Conservation (phyloP, 192 early-diverging fungal species). For the Coemansia sp. region DNA sequence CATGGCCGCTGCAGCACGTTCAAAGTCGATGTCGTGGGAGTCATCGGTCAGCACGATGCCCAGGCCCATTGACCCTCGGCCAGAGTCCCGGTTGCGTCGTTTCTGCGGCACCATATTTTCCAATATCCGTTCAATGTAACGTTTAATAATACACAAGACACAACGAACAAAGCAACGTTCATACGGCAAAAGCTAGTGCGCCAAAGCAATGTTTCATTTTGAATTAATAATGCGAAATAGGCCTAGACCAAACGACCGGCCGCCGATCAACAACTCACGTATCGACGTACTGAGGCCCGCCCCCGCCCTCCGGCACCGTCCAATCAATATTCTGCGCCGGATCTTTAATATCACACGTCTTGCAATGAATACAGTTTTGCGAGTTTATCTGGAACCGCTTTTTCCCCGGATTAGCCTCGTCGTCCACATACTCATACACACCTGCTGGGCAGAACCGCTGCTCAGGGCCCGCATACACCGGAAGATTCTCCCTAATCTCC, state of each 20-base stretch:
- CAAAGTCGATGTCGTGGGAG: slow-evolving; percentile 7
- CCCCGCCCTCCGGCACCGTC: slow-evolving; percentile 90
- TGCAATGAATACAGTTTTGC: slow-evolving; percentile 99
- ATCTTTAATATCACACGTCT: slow-evolving; percentile 99
- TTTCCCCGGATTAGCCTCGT: slow-evolving; percentile 80
- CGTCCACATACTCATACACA: slow-evolving; percentile 97
- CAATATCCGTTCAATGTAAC: no score
- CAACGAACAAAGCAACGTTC: no score
- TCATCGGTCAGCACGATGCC: slow-evolving; percentile 33
- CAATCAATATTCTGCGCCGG: slow-evolving; percentile 99
- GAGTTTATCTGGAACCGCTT: slow-evolving; percentile 97
- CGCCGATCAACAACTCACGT: slow-evolving; percentile 44
- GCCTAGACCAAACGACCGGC: neutral
- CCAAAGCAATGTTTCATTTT: no score
- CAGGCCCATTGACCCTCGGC: slow-evolving; percentile 29
- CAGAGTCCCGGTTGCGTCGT: neutral
- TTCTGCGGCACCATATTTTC: no score
- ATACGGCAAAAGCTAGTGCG: no score
- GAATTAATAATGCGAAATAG: no score
- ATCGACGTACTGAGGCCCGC: slow-evolving; percentile 75
- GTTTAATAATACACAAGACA: no score
- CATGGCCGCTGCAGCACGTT: slow-evolving; percentile 11
- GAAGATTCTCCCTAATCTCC: slow-evolving; percentile 79
- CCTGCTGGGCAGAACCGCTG: slow-evolving; percentile 96
- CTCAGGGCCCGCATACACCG: slow-evolving; percentile 91